Conservation (phyloP, 768 basidiomycete genomes). For the Panaeolus cyanescens region DNA sequence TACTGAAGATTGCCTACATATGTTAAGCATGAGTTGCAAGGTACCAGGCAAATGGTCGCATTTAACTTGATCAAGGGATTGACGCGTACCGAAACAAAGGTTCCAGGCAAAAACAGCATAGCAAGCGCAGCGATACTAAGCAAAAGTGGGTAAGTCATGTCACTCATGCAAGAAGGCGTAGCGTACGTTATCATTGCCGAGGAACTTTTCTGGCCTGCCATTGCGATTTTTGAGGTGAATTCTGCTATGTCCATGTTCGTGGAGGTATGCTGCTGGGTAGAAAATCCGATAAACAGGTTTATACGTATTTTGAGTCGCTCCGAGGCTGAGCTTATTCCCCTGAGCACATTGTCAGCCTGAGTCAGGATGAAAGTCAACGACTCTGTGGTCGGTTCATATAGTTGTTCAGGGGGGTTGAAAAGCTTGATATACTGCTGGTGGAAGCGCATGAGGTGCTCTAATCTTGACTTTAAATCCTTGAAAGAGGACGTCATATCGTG, state of each 20-base stretch:
- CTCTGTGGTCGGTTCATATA: background rate
- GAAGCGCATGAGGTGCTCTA: background rate
- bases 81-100: conserved; percentile 10
- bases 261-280: conserved; percentile 4
- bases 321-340: background rate
- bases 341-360: background rate
- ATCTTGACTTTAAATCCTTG: background rate
- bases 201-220: conserved; percentile 5
- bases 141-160: background rate
- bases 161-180: background rate
- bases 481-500: background rate
- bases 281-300: conserved; percentile 4
- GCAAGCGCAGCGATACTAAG: conserved; percentile 10
- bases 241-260: conserved; percentile 8
- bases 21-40: background rate
- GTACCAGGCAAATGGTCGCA: background rate
- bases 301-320: conserved; percentile 3
- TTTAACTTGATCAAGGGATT: background rate
- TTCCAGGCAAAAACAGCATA: conserved; percentile 12
- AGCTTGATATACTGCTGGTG: background rate
- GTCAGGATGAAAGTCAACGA: background rate
- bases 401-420: background rate
- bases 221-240: conserved; percentile 8
- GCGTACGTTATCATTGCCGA: conserved; percentile 14
- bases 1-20: conserved; percentile 11